Evolutionary conservation across 768 basidiomycete genomes (phyloP), one percentile per base, ranked within the genome.

Genomic region (Boletus rex-veris): DNA sequence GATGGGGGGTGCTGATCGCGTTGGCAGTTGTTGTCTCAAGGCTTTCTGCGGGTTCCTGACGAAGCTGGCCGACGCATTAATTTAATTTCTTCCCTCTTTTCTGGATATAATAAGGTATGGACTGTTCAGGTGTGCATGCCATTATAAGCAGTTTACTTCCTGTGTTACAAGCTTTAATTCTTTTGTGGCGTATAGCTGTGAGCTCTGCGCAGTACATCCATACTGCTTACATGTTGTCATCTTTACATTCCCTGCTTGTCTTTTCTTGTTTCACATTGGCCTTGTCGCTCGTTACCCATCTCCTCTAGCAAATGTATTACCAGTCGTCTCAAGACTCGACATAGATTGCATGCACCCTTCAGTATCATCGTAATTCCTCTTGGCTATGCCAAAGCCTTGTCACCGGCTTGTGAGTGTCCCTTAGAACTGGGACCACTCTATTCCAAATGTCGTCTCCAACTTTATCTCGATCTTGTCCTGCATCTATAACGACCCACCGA

Each of bases 21-120:
- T 69, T 92, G 43, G 90, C 90, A 1, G 83, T 92, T 19, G 70
- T 92, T 47, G 82, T 92, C 11, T 90, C 89, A 31, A 79, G 87
- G 58, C 76, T 92, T 58, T 87, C 88, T 26, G 81, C 86, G 28
- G 74, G 71, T 55, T 62, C 69, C 50, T 72, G 60, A 69, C 42
- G 43, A 39, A 26, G 45, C 12, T 21, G n/a, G 38, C 42, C 5
- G 21, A 43, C 33, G 12, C 10, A 5, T 35, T 35, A 14, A 28
- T 28, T 31, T 8, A 38, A 54, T 50, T 47, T 37, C 8, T 52
- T 58, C 41, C n/a, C 35, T 16, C n/a, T 52, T 53, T 47, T 59
- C 46, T 58, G 59, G 58, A 58, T 58, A 55, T 57, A 48, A 24
- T 31, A 40, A 48, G 49, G 46, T 48, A 37, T 33, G 58, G 56